Conservation (phyloP, 169 alveolate species). For the Babesia bigemina region DNA sequence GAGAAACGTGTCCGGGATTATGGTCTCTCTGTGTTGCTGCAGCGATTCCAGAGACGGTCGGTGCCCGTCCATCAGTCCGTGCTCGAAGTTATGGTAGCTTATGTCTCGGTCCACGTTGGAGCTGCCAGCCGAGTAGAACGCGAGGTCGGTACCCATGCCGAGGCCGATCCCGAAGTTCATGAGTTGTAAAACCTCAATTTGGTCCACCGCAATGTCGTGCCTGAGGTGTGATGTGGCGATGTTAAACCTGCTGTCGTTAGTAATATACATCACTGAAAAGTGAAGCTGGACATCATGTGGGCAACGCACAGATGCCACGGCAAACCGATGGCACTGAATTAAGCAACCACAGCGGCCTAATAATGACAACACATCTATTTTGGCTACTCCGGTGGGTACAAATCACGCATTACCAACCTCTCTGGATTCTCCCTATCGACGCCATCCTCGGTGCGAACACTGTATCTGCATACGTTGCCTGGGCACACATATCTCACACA, state of each 20-base stretch:
- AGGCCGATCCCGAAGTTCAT: slow-evolving; percentile 64
- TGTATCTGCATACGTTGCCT: slow-evolving; percentile 7
- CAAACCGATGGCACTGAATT: too few relatives aligned
- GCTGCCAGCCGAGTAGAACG: slow-evolving; percentile 21
- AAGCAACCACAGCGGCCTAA: too few relatives aligned
- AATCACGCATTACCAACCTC: neutral
- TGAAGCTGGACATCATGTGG: too few relatives aligned
- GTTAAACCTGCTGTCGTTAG: too few relatives aligned
- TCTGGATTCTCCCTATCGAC: neutral
- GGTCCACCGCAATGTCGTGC: slow-evolving; percentile 56
- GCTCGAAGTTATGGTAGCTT: slow-evolving; percentile 41
- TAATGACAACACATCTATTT: too few relatives aligned
- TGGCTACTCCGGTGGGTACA: too few relatives aligned
- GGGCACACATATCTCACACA: neutral
- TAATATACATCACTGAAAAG: too few relatives aligned
- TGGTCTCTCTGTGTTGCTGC: slow-evolving; percentile 33
- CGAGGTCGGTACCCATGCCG: slow-evolving; percentile 55
- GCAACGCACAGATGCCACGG: too few relatives aligned
- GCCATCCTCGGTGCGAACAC: slow-evolving; percentile 7
- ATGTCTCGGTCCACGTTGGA: slow-evolving; percentile 6
- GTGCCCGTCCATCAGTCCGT: slow-evolving; percentile 26
- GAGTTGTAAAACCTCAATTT: slow-evolving; percentile 53
- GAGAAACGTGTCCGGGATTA: slow-evolving; percentile 10
- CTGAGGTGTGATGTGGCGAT: neutral
- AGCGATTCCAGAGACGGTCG: slow-evolving; percentile 6